Conservation (phyloP, 1,284 basidiomycete species). For the Ustilago hordei region DNA sequence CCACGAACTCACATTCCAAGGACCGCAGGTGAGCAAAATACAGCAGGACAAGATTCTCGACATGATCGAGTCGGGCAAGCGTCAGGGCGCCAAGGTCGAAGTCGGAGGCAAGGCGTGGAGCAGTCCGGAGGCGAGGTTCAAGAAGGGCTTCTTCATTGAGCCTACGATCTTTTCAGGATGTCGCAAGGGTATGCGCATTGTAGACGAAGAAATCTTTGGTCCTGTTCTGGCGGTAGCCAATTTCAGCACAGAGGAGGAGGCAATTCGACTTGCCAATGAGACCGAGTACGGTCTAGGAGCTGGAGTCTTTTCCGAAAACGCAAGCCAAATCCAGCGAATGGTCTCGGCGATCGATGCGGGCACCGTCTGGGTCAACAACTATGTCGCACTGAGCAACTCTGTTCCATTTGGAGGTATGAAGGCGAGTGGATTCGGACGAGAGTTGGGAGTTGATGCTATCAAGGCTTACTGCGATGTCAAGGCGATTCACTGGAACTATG, state of each 20-base stretch:
- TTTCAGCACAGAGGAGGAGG: conserved; percentile 73
- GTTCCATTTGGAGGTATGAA: conserved; percentile 62
- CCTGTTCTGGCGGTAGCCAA: conserved; percentile 76
- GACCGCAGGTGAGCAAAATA: conserved; percentile 81
- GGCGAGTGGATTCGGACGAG: conserved; percentile 57
- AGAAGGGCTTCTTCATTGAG: conserved; percentile 73
- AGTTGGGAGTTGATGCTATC: conserved; percentile 63
- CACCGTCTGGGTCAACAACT: conserved; percentile 80
- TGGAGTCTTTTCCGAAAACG: conserved; percentile 78
- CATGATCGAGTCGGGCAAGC: conserved; percentile 87
- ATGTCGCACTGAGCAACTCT: conserved; percentile 37
- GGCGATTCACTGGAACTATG: conserved; percentile 28
- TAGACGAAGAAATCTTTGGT: conserved; percentile 81
- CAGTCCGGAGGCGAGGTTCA: conserved; percentile 25
- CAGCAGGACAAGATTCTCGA: conserved; percentile 91
- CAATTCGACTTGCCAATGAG: conserved; percentile 82
- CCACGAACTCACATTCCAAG: conserved; percentile 78
- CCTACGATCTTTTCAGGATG: conserved; percentile 75
- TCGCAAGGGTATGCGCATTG: conserved; percentile 75
- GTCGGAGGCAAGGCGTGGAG: conserved; percentile 75
- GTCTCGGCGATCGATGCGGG: conserved; percentile 84
- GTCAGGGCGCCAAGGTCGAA: conserved; percentile 80
- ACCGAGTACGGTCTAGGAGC: conserved; percentile 84
- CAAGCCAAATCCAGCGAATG: conserved; percentile 74
- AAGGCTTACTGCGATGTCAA: conserved; percentile 75